Percentiles rank a stretch among this genome's conserved stretches.
Evolutionary conservation across 495 filamentous ascomycete genomes (phyloP).

Genomic region (Penicillium cataractarum): DNA sequence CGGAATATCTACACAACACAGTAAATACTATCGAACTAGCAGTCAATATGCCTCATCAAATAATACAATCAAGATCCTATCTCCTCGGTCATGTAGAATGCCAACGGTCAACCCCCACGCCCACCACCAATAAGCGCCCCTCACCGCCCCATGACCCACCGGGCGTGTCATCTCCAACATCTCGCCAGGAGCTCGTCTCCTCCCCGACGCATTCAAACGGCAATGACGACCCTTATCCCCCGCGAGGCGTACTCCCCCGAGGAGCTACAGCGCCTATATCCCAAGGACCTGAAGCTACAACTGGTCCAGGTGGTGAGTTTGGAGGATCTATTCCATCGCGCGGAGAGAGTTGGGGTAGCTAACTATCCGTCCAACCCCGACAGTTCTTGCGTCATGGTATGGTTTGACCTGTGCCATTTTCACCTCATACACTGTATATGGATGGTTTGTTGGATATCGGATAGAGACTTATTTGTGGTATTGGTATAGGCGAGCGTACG

Average conservation of each 20-base stretch:
- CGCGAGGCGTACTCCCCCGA: conserved; percentile 76
- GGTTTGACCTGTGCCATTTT: neutral
- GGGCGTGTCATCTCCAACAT: neutral
- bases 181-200: neutral
- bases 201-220: conserved; percentile 20
- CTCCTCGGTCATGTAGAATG: neutral
- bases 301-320: conserved; percentile 79
- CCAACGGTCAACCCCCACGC: neutral
- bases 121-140: neutral
- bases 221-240: conserved; percentile 78
- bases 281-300: conserved; percentile 75
- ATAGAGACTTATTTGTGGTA: neutral
- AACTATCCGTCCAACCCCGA: conserved; percentile 19
- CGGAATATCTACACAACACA: neutral
- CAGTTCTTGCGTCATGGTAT: conserved; percentile 83
- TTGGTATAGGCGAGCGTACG: conserved; percentile 68
- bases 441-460: neutral
- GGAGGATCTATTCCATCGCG: neutral
- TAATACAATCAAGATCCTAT: neutral
- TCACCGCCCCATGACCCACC: conserved; percentile 19
- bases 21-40: neutral
- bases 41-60: neutral
- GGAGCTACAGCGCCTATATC: conserved; percentile 84
- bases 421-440: neutral
- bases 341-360: neutral